phyloP scores from a whole-genome alignment of 2,329 filamentous ascomycete species.

The Fusarium nygamai region DNA sequence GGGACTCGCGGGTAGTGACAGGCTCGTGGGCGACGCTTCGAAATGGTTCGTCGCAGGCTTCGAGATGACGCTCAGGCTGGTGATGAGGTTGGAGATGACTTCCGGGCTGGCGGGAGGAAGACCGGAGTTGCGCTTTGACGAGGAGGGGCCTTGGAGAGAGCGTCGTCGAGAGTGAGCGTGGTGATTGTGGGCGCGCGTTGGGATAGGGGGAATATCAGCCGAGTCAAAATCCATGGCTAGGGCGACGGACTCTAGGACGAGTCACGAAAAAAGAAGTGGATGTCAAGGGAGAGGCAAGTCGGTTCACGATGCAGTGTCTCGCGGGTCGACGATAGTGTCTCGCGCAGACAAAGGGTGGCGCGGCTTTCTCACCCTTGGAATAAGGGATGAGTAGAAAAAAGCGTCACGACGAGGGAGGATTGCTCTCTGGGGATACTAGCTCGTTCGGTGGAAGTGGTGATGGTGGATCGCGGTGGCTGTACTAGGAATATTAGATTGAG shows the following conservation, averaged over 20 bases:
- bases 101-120: slow-evolving; percentile 68
- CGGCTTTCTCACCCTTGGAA: slow-evolving; percentile 1
- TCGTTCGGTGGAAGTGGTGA: slow-evolving; percentile 23
- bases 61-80: slow-evolving; percentile 74
- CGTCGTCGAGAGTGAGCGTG: slow-evolving; percentile 26
- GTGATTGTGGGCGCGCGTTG: slow-evolving; percentile 38
- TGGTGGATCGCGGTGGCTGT: slow-evolving; percentile 24
- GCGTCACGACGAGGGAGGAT: not conserved
- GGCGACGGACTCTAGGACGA: slow-evolving; percentile 20
- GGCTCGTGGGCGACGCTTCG: slow-evolving; percentile 62
- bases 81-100: slow-evolving; percentile 76
- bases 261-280: slow-evolving; percentile 18
- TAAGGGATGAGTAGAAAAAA: slow-evolving; percentile 9
- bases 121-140: slow-evolving; percentile 31
- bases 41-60: slow-evolving; percentile 76
- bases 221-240: slow-evolving; percentile 44
- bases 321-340: slow-evolving; percentile 4
- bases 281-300: slow-evolving; percentile 20
- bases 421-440: slow-evolving; percentile 22
- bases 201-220: slow-evolving; percentile 47
- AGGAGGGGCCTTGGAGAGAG: slow-evolving; percentile 27
- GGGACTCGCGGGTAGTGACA: slow-evolving; percentile 51
- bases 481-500: slow-evolving; percentile 16
- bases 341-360: slow-evolving; percentile 17
- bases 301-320: not conserved